Conservation (phyloP, 441 rosid genomes). For the Populus hybrid region DNA sequence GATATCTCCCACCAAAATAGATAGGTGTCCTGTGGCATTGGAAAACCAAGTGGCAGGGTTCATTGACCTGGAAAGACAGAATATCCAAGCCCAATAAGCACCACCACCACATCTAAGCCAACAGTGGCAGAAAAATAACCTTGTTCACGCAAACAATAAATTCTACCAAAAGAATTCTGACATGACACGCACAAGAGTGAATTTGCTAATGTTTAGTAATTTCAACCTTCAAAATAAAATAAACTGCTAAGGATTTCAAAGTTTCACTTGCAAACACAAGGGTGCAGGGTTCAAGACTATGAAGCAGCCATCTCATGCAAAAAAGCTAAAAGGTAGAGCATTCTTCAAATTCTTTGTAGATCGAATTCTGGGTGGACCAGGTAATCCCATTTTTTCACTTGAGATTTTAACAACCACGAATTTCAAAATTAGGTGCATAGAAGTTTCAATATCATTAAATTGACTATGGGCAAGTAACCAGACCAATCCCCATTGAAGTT, state of each 20-base stretch:
- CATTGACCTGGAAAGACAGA: slow-evolving; percentile 42
- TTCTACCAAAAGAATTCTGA: background rate
- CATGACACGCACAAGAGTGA: background rate
- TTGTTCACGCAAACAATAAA: background rate
- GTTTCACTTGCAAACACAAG: background rate
- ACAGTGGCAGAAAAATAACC: background rate
- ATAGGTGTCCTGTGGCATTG: slow-evolving; percentile 63
- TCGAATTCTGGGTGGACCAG: too few species aligned
- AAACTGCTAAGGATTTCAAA: background rate
- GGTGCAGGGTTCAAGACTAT: background rate
- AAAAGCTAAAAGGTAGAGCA: background rate
- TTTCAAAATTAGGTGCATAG: background rate
- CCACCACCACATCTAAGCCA: slow-evolving; percentile 7
- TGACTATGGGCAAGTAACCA: background rate
- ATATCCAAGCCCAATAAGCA: slow-evolving; percentile 11
- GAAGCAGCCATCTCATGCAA: background rate
- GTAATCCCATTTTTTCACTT: background rate
- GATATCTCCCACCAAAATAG: slow-evolving; percentile 86
- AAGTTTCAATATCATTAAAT: slow-evolving; percentile 15
- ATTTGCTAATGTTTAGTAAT: background rate
- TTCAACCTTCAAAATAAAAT: too few species aligned
- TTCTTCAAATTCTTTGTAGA: background rate
- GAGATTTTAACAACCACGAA: slow-evolving; percentile 1
- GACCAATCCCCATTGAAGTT: slow-evolving; percentile 1
- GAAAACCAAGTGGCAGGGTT: slow-evolving; percentile 64